These are phyloP conservation scores for Podospora pseudoanserina DNA, from an alignment of 495 filamentous ascomycete genomes.

Conservation along the genomic window DNA sequence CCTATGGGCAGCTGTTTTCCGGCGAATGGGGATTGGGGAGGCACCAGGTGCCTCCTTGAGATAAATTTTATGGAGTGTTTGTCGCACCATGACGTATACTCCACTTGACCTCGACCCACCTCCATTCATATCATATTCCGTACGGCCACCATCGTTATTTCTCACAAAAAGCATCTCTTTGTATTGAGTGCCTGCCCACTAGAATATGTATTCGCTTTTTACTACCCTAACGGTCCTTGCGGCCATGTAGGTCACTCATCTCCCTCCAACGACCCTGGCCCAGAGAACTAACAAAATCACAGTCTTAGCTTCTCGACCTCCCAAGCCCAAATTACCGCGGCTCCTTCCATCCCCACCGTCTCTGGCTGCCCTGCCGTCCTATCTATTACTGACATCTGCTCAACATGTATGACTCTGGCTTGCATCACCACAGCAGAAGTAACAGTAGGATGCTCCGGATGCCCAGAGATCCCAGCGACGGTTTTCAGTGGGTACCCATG, in stretches of 20 bases:
- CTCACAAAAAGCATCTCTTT: neutral
- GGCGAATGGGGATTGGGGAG: too few relatives aligned
- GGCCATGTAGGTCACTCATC: neutral
- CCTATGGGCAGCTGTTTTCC: too few relatives aligned
- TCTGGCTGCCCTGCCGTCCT: slow-evolving; percentile 10
- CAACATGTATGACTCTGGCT: slow-evolving; percentile 24
- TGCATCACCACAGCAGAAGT: slow-evolving; percentile 24
- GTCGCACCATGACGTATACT: neutral
- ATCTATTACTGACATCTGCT: slow-evolving; percentile 26
- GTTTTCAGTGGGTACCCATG: slow-evolving; percentile 22
- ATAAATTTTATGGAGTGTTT: neutral
- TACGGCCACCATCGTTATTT: neutral
- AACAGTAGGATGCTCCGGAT: slow-evolving; percentile 22
- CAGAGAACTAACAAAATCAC: neutral
- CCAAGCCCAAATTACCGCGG: neutral
- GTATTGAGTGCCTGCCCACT: neutral
- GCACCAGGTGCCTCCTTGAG: neutral
- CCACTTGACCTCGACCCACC: neutral
- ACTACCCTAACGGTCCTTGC: neutral
- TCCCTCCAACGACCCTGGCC: neutral
- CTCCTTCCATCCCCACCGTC: neutral
- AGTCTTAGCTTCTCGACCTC: neutral
- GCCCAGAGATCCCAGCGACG: slow-evolving; percentile 20
- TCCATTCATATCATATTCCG: neutral
- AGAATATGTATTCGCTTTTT: neutral